A percentile compares a stretch with the other conserved stretches of the same genome.
phyloP scores from a whole-genome alignment of 2,329 filamentous ascomycete species.

The Aspergillus ochraceus region DNA sequence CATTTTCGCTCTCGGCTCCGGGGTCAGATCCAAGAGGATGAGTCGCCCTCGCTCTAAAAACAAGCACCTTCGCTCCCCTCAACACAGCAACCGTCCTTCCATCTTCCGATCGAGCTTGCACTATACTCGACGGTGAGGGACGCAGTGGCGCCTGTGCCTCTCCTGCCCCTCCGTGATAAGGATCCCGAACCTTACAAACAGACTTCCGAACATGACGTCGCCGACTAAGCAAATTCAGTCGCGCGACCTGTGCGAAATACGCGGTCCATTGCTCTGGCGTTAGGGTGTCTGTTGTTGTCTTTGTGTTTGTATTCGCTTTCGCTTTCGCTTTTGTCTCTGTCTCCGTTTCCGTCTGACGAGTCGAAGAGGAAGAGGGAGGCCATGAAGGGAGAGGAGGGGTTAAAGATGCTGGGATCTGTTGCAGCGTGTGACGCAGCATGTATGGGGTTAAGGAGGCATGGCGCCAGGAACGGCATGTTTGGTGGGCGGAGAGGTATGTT shows the following conservation, averaged over 20 bases:
- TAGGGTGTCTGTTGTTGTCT: slow-evolving; percentile 1
- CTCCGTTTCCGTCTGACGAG: too few relatives aligned
- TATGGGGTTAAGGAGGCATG: slow-evolving; percentile 17
- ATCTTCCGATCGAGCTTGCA: slow-evolving; percentile 6
- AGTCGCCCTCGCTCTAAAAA: slow-evolving; percentile 1
- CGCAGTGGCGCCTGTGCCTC: too few relatives aligned
- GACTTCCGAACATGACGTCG: slow-evolving; percentile 12
- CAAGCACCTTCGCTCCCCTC: slow-evolving; percentile 13
- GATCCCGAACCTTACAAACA: neutral
- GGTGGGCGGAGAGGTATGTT: slow-evolving; percentile 18
- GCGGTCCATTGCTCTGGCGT: slow-evolving; percentile 16
- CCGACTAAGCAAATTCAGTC: slow-evolving; percentile 15
- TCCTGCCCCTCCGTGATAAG: too few relatives aligned
- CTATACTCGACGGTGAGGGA: too few relatives aligned
- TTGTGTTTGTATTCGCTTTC: too few relatives aligned
- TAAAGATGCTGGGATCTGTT: slow-evolving; percentile 12
- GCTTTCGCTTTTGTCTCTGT: too few relatives aligned
- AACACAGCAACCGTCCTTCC: slow-evolving; percentile 10
- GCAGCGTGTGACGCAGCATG: slow-evolving; percentile 14
- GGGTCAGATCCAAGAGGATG: too few relatives aligned
- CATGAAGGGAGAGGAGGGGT: neutral
- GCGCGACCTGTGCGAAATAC: slow-evolving; percentile 18
- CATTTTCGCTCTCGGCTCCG: too few relatives aligned
- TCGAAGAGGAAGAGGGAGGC: neutral
- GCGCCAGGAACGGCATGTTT: slow-evolving; percentile 17